Conservation (phyloP, 2,329 filamentous ascomycete species). For the Ceratocystis ficicola region DNA sequence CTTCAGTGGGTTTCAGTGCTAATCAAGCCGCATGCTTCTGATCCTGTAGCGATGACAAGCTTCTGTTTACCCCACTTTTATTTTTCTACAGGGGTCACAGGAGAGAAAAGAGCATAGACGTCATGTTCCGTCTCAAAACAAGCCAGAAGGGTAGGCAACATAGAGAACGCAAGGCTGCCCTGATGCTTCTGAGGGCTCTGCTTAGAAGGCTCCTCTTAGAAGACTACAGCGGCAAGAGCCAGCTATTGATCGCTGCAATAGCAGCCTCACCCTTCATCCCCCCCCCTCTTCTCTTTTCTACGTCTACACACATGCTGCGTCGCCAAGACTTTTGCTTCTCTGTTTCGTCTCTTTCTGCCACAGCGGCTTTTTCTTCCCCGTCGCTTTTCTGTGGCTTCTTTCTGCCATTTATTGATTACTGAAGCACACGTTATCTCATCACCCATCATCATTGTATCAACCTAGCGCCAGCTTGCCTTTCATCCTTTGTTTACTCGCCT, state of each 20-base stretch:
- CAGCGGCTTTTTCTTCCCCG: neutral
- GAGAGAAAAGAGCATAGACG: too few species aligned
- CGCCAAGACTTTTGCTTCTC: neutral
- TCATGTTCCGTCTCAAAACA: too few species aligned
- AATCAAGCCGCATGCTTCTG: too few species aligned
- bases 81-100: too few species aligned
- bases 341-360: neutral
- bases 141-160: too few species aligned
- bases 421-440: neutral
- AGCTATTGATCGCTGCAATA: neutral
- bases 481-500: neutral
- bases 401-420: neutral
- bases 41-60: too few species aligned
- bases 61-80: too few species aligned
- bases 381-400: neutral
- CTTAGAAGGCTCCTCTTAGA: neutral
- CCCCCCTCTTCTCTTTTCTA: neutral
- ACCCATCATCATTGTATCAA: neutral
- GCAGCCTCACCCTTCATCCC: neutral
- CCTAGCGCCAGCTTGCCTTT: neutral
- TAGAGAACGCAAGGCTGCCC: too few species aligned
- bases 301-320: neutral
- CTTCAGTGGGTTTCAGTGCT: neutral
- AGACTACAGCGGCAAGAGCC: neutral
- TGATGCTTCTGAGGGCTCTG: too few species aligned